These are phyloP conservation scores for Heracleum sosnowskyi DNA, from an alignment of 129 eudicot species.

Conservation along the genomic window DNA sequence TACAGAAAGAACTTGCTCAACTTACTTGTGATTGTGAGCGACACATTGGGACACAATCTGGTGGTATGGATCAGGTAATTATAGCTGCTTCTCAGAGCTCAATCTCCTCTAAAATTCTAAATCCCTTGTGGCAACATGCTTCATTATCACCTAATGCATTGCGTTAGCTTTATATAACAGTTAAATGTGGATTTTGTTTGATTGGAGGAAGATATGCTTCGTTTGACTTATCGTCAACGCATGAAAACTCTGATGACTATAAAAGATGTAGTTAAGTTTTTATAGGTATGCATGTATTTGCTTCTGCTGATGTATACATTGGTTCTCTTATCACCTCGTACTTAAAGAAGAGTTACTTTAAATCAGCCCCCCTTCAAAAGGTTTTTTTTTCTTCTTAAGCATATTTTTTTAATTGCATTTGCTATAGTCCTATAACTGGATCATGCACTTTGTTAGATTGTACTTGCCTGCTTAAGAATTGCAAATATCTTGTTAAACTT, in stretches of 20 bases:
- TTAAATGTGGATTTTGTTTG: background rate
- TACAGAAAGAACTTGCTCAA: constrained; percentile 89
- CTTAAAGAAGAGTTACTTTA: background rate
- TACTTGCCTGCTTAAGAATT: background rate
- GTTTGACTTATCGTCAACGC: background rate
- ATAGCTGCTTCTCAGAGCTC: background rate
- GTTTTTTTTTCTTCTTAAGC: background rate
- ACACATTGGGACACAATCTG: constrained; percentile 98
- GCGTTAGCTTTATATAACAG: background rate
- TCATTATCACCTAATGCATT: background rate
- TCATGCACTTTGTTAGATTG: background rate
- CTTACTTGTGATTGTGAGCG: constrained; percentile 91
- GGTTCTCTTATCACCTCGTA: background rate
- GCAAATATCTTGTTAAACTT: background rate
- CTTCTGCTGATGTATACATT: background rate
- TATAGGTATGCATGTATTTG: background rate
- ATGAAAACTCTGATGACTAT: background rate
- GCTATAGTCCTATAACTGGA: background rate
- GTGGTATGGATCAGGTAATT: constrained; percentile 98
- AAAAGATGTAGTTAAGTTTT: background rate
- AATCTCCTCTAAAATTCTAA: background rate
- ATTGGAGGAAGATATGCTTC: background rate
- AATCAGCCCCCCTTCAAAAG: background rate
- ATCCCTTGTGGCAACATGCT: background rate
- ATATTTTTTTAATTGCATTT: background rate